Conservation (phyloP, 192 early-diverging fungal species). For the Fimicolochytrium jonesii region DNA sequence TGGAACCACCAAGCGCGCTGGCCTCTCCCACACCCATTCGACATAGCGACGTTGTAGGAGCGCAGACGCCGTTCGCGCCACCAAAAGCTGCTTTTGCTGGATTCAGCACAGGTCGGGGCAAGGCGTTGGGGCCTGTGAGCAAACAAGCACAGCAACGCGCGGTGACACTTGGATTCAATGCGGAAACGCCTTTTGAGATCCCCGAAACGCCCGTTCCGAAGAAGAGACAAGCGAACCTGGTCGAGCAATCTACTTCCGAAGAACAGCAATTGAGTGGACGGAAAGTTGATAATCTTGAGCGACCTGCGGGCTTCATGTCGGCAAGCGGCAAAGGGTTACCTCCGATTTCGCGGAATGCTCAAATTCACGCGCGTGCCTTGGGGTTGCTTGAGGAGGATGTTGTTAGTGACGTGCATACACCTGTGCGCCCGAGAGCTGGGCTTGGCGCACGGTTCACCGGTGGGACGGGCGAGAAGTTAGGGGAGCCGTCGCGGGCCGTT, state of each 20-base stretch:
- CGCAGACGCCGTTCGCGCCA: too few species aligned
- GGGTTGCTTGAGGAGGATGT: neutral
- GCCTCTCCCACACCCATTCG: too few species aligned
- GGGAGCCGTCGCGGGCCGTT: neutral
- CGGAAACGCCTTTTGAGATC: neutral
- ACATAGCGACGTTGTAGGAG: too few species aligned
- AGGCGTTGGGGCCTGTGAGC: too few species aligned
- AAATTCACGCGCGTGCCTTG: neutral
- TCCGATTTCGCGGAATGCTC: neutral
- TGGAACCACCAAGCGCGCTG: too few species aligned
- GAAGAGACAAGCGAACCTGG: neutral
- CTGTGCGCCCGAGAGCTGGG: too few species aligned
- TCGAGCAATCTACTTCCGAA: neutral
- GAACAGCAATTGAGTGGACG: neutral
- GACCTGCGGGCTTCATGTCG: neutral
- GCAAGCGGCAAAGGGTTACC: neutral
- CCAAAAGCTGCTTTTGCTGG: too few species aligned
- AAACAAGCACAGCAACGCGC: neutral
- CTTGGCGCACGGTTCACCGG: neutral
- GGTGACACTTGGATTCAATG: neutral
- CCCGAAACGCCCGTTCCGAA: neutral
- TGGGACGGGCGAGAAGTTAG: neutral
- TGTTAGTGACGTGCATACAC: too few species aligned
- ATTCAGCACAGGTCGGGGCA: too few species aligned
- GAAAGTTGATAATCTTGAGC: neutral